Conservation (phyloP, 805 yeast genomes). For the Candida suzukii region DNA sequence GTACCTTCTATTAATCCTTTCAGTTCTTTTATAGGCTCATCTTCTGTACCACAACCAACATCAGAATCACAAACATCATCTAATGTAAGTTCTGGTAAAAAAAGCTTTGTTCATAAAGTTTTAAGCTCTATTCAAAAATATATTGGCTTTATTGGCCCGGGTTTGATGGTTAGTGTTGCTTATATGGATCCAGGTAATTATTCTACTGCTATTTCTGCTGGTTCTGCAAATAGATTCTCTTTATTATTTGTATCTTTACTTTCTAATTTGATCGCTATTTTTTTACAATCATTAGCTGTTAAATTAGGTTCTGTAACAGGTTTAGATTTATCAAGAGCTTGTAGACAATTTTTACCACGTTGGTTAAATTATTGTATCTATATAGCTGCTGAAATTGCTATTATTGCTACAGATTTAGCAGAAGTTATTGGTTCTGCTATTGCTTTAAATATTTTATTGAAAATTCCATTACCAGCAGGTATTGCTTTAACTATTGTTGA, state of each 20-base stretch:
- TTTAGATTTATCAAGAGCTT: conserved; percentile 37
- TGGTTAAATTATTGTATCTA: conserved; percentile 32
- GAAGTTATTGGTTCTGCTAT: conserved; percentile 48
- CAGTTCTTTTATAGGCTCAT: no score
- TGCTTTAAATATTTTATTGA: conserved; percentile 38
- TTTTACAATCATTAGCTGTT: conserved; percentile 36
- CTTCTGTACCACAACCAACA: no score
- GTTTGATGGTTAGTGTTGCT: conserved; percentile 40
- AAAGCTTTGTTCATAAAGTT: neutral
- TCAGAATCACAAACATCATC: no score
- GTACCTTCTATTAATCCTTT: no score
- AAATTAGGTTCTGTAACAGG: conserved; percentile 45
- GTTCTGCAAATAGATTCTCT: conserved; percentile 36
- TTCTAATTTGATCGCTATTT: conserved; percentile 39
- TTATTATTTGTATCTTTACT: conserved; percentile 35
- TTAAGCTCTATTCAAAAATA: conserved; percentile 17
- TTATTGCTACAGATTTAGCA: conserved; percentile 46
- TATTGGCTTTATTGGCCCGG: conserved; percentile 37
- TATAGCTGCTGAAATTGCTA: conserved; percentile 40
- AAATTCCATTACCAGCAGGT: conserved; percentile 43
- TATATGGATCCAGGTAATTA: conserved; percentile 50
- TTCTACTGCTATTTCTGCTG: conserved; percentile 41
- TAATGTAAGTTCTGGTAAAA: no score
- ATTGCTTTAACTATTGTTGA: conserved; percentile 37
- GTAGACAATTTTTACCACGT: conserved; percentile 32